Percentiles rank a stretch among this genome's conserved stretches.
Conservation (phyloP, 2,329 filamentous ascomycete genomes). For the Pseudogymnoascus sp. region DNA sequence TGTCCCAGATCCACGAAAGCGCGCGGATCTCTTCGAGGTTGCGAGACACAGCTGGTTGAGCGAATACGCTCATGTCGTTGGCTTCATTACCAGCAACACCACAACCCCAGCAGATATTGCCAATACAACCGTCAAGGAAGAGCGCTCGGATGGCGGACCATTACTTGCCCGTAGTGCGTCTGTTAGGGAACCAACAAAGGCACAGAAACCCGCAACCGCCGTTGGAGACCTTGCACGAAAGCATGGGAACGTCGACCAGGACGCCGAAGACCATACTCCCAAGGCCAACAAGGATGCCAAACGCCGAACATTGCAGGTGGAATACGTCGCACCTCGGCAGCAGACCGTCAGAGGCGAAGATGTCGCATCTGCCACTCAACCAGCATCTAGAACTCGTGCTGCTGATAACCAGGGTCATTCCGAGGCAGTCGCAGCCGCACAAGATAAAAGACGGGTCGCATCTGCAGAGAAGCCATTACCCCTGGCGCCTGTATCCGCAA, state of each 20-base stretch:
- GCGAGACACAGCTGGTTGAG: conserved; percentile 96
- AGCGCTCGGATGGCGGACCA: conserved; percentile 49
- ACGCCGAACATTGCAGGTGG: conserved; percentile 89
- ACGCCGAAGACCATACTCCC: conserved; percentile 49
- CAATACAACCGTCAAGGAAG: conserved; percentile 55
- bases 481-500: conserved; percentile 39
- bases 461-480: conserved; percentile 52
- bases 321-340: conserved; percentile 89
- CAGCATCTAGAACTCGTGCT: conserved; percentile 41
- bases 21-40: conserved; percentile 94
- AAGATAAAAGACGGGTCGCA: conserved; percentile 28
- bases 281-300: conserved; percentile 73
- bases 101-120: conserved; percentile 81
- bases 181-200: conserved; percentile 76
- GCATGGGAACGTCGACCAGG: conserved; percentile 64
- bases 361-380: conserved; percentile 24
- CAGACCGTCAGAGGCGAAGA: conserved; percentile 62
- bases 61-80: conserved; percentile 93
- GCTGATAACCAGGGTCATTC: conserved; percentile 47
- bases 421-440: conserved; percentile 29
- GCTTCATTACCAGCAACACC: conserved; percentile 92
- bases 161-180: conserved; percentile 78
- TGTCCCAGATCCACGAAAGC: conserved; percentile 87
- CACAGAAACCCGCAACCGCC: conserved; percentile 44
- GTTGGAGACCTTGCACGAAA: conserved; percentile 62